Conservation (phyloP, 805 yeast species). For the Hanseniaspora singularis region DNA sequence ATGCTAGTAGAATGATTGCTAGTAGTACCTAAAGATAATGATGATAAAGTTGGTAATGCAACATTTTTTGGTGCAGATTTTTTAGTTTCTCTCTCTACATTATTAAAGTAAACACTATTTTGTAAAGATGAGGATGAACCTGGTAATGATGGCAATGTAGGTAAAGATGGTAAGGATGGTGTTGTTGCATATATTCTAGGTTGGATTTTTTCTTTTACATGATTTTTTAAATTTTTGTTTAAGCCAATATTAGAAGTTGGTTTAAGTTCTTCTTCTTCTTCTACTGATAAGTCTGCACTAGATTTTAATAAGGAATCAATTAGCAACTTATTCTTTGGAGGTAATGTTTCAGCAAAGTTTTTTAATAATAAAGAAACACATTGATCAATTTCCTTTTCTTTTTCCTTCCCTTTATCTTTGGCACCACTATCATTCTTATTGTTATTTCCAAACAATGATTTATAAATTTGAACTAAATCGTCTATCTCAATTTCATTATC, state of each 20-base stretch:
- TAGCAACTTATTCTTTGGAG: neutral
- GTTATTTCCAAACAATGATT: slow-evolving; percentile 34
- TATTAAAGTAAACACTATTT: slow-evolving; percentile 1
- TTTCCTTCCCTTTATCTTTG: neutral
- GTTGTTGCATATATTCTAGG: slow-evolving; percentile 18
- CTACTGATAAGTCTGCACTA: no score
- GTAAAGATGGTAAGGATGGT: neutral
- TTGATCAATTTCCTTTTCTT: slow-evolving; percentile 20
- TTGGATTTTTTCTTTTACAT: slow-evolving; percentile 18
- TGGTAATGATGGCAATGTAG: neutral
- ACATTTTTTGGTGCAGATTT: neutral
- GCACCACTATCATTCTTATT: slow-evolving; percentile 16
- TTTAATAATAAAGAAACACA: slow-evolving; percentile 48
- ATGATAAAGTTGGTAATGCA: neutral
- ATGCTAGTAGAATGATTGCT: neutral
- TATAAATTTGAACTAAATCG: slow-evolving; percentile 38
- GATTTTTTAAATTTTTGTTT: neutral
- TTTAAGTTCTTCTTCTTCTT: neutral
- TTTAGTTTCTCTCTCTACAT: slow-evolving; percentile 15
- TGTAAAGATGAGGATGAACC: neutral
- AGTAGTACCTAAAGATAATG: neutral
- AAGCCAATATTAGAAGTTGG: neutral
- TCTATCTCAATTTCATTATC: slow-evolving; percentile 36
- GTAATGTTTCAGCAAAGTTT: slow-evolving; percentile 44
- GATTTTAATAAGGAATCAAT: no score